Evolutionary conservation across 2,329 filamentous ascomycete genomes (phyloP), one percentile per base, ranked within the genome.

Genomic region (Endothia cerciana): DNA sequence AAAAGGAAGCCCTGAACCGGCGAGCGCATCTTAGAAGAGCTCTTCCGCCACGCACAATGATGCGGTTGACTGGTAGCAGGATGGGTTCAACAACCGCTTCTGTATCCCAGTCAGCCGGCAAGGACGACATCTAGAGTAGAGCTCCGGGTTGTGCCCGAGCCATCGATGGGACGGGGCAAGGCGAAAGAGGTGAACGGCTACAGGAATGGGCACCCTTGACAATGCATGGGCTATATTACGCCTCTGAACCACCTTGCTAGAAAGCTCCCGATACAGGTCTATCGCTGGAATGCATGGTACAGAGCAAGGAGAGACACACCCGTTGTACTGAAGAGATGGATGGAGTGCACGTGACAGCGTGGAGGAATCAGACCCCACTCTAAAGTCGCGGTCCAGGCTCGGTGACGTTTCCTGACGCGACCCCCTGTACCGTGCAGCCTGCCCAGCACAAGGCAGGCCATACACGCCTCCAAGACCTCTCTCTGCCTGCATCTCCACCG

Each of bases 321-420:
- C n/a, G 22, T 58, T n/a, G n/a, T n/a, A 10, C 33, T 36, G 33
- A 22, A 22, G 17, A 59, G 38, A 30, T 11, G 15, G 2, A n/a
- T n/a, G 22, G 13, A n/a, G 45, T 30, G 28, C 65, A 67, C 65
- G 65, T 67, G 65, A 67, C 47, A 65, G 38, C 65, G 65, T 62
- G 65, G 25, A 58, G 47, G 45, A 15, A 25, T 36, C n/a, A n/a
- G 47, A 41, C 55, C 36, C 55, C 55, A 58, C 55, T 41, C 33
- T 51, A 40, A 45, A 43, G 55, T 40, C 62, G 56, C 43, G 49
- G 7, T 47, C 19, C 19, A 45, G 45, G 19, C n/a, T 45, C 28
- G 30, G 59, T 61, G 59, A 57, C 45, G 62, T 51, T 15, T 30
- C 58, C 41, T 33, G 38, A 51, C 60, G 36, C 36, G 47, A 62